A percentile compares a stretch with the other conserved stretches of the same genome.
These are phyloP conservation scores for Gentiana straminea DNA, from an alignment of 257 asterid species.

Conservation along the genomic window DNA sequence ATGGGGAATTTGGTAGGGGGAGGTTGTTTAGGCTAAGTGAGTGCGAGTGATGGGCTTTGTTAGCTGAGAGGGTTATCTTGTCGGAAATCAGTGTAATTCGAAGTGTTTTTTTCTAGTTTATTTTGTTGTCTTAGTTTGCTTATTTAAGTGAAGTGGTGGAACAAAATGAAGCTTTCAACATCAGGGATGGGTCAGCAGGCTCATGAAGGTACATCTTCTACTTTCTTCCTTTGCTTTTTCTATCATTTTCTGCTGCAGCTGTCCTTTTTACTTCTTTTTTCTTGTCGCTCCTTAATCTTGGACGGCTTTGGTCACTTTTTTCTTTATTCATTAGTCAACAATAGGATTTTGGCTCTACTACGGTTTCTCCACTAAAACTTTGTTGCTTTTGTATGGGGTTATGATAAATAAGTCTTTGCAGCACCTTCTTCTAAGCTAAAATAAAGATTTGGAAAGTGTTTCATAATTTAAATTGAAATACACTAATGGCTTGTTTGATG, in stretches of 20 bases:
- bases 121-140: constrained; percentile 8
- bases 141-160: constrained; percentile 17
- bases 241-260: constrained; percentile 14
- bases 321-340: not conserved
- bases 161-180: constrained; percentile 47
- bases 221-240: constrained; percentile 11
- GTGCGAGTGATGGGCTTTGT: constrained; percentile 11
- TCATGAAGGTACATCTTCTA: constrained; percentile 35
- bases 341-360: not conserved
- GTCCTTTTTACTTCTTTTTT: constrained; percentile 12
- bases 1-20: constrained; percentile 10
- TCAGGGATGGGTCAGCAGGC: constrained; percentile 50
- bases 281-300: not conserved
- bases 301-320: not conserved
- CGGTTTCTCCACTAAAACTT: not conserved
- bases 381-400: not conserved
- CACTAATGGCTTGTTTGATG: constrained; percentile 6
- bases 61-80: constrained; percentile 16
- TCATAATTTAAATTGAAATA: not conserved
- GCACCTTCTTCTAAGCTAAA: not conserved
- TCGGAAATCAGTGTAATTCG: constrained; percentile 11
- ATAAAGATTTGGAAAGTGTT: not conserved
- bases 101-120: constrained; percentile 5
- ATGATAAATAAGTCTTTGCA: not conserved
- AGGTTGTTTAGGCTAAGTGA: constrained; percentile 19